These are phyloP conservation scores for Eurotiales sp. DNA, from an alignment of 2,329 filamentous ascomycete species.

Conservation along the genomic window DNA sequence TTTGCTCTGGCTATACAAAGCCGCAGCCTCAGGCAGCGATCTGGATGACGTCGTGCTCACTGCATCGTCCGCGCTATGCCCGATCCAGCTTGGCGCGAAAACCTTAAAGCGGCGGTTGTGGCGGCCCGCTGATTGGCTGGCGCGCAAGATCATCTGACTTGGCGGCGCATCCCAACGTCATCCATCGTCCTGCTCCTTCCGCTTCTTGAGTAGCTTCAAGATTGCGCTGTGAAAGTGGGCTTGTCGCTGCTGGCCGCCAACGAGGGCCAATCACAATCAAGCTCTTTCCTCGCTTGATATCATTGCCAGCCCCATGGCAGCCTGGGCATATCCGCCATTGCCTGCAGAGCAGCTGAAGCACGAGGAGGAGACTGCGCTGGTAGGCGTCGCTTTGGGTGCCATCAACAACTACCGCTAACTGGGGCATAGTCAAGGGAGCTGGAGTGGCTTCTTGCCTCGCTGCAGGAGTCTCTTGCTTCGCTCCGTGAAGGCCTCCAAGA, in stretches of 20 bases:
- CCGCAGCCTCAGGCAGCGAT: not conserved
- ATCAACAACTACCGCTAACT: slow-evolving; percentile 4
- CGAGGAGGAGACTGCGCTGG: slow-evolving; percentile 53
- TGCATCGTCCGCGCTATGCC: not conserved
- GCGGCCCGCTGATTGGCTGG: not conserved
- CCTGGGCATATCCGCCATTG: slow-evolving; percentile 59
- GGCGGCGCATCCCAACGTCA: slow-evolving; percentile 14
- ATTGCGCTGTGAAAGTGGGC: too few relatives aligned
- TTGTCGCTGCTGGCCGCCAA: not conserved
- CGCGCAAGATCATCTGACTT: too few relatives aligned
- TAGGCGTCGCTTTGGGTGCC: slow-evolving; percentile 24
- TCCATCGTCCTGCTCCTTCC: too few relatives aligned
- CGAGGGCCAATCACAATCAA: slow-evolving; percentile 6
- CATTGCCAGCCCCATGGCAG: slow-evolving; percentile 51
- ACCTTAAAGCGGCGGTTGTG: not conserved
- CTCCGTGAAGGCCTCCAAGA: slow-evolving; percentile 74
- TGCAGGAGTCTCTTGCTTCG: slow-evolving; percentile 59
- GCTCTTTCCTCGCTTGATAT: too few relatives aligned
- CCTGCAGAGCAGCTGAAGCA: slow-evolving; percentile 47
- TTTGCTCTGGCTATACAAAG: too few relatives aligned
- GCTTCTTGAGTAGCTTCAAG: too few relatives aligned
- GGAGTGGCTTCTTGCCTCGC: slow-evolving; percentile 59
- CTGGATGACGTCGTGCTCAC: slow-evolving; percentile 8
- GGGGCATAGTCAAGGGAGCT: slow-evolving; percentile 53
- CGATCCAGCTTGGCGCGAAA: not conserved